phyloP scores from a whole-genome alignment of 1,284 basidiomycete genomes.

The Ganoderma boninense region DNA sequence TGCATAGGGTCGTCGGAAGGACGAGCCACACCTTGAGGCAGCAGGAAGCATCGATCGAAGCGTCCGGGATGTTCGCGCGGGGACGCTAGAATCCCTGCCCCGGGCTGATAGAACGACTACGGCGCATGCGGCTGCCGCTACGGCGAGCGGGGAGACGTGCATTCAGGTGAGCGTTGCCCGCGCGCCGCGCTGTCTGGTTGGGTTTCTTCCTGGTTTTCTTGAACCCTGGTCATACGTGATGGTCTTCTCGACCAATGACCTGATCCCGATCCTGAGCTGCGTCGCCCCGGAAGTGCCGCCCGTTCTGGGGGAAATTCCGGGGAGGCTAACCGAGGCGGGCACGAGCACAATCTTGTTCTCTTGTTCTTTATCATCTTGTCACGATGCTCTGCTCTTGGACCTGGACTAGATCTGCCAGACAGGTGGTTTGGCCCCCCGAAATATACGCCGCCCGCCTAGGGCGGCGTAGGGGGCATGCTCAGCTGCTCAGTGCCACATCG shows the following conservation, averaged over 20 bases:
- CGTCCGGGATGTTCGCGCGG: conserved; percentile 21
- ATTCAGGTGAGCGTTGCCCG: conserved; percentile 11
- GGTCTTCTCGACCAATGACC: background rate
- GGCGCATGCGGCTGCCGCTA: conserved; percentile 9
- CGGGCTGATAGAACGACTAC: conserved; percentile 6
- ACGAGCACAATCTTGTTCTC: conserved; percentile 11
- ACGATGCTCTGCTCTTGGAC: background rate
- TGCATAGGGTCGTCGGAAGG: background rate
- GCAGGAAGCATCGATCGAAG: conserved; percentile 31
- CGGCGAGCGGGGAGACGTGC: conserved; percentile 4
- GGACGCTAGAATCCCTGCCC: conserved; percentile 30
- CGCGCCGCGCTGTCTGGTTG: background rate
- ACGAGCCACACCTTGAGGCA: conserved; percentile 24
- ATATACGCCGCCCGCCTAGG: background rate
- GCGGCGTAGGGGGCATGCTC: background rate
- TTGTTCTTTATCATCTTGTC: background rate
- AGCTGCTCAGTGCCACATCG: conserved; percentile 12
- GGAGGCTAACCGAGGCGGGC: conserved; percentile 11
- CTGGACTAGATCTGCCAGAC: background rate
- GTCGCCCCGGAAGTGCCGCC: conserved; percentile 6
- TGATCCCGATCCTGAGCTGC: conserved; percentile 2
- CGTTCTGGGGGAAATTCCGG: conserved; percentile 1
- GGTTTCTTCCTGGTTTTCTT: background rate
- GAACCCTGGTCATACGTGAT: conserved; percentile 7
- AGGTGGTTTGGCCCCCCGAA: conserved; percentile 12